phyloP scores from a whole-genome alignment of 2,329 filamentous ascomycete species.

The Neobulgaria alba region DNA sequence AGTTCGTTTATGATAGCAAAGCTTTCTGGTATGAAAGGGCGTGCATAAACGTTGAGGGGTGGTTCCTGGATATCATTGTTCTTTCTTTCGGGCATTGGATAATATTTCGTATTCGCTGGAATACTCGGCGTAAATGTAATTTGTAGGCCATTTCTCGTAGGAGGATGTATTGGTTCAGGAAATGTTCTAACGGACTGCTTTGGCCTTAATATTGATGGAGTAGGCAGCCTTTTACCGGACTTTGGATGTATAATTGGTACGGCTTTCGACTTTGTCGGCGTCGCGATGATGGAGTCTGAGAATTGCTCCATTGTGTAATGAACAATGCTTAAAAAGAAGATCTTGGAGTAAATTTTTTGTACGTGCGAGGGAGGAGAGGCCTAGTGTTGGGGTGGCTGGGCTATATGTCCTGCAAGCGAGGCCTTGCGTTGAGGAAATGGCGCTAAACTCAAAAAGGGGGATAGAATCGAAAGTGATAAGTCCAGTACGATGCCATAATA shows the following conservation, averaged over 20 bases:
- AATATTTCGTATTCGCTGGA: not conserved
- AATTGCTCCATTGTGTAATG: no score
- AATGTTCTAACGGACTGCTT: not conserved
- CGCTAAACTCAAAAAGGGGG: no score
- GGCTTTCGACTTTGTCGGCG: not conserved
- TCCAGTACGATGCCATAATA: no score
- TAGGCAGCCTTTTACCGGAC: not conserved
- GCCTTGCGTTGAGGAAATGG: no score
- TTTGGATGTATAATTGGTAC: not conserved
- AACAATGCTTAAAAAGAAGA: no score
- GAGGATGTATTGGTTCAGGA: not conserved
- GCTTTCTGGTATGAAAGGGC: conserved; percentile 12
- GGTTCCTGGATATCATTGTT: not conserved
- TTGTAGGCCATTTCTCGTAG: not conserved
- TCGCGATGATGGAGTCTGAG: no score
- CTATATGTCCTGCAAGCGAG: no score
- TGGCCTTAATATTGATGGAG: not conserved
- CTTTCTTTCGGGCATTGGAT: not conserved
- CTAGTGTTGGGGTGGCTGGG: no score
- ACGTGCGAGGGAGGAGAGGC: no score
- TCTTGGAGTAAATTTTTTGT: no score
- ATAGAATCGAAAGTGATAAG: no score
- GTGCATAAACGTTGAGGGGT: conserved; percentile 12
- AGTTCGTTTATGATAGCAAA: conserved; percentile 10
- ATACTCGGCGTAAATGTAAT: not conserved